A percentile compares a stretch with the other conserved stretches of the same genome.
These are phyloP conservation scores for Cercophora scortea DNA, from an alignment of 495 filamentous ascomycete species.

Conservation along the genomic window DNA sequence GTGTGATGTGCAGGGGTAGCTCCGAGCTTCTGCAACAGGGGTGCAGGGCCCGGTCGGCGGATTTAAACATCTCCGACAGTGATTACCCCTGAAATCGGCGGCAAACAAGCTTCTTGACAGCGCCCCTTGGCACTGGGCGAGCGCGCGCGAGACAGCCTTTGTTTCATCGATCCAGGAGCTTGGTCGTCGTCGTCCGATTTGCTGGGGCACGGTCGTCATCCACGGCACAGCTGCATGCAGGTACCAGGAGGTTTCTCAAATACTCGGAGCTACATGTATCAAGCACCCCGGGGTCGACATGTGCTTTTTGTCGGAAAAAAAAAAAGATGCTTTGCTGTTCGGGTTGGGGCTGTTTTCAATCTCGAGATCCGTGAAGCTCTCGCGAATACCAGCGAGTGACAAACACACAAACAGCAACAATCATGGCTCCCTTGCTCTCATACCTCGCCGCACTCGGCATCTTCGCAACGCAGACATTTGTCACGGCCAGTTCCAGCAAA, in stretches of 20 bases:
- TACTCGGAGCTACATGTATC: not conserved
- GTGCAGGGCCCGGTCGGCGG: not conserved
- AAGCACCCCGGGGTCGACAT: not conserved
- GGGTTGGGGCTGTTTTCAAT: not conserved
- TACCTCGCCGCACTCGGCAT: constrained; percentile 12
- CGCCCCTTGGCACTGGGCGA: not conserved
- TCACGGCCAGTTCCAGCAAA: not conserved
- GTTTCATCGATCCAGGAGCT: not conserved
- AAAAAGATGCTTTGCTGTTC: too few species aligned
- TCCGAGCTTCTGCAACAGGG: not conserved
- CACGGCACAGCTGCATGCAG: not conserved
- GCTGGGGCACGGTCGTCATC: not conserved
- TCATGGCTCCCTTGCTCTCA: constrained; percentile 5
- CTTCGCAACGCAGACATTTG: constrained; percentile 6
- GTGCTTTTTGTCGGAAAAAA: too few species aligned
- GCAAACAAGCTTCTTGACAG: not conserved
- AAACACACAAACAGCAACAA: not conserved
- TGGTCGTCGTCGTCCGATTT: not conserved
- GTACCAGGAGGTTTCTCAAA: not conserved
- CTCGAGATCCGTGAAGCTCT: not conserved
- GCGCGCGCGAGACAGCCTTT: not conserved
- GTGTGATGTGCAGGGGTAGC: not conserved
- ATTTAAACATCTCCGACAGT: not conserved
- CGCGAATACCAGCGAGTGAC: not conserved
- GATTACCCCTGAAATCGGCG: not conserved